Conservation (phyloP, 2,329 filamentous ascomycete genomes). For the Botrytis fragariae region DNA sequence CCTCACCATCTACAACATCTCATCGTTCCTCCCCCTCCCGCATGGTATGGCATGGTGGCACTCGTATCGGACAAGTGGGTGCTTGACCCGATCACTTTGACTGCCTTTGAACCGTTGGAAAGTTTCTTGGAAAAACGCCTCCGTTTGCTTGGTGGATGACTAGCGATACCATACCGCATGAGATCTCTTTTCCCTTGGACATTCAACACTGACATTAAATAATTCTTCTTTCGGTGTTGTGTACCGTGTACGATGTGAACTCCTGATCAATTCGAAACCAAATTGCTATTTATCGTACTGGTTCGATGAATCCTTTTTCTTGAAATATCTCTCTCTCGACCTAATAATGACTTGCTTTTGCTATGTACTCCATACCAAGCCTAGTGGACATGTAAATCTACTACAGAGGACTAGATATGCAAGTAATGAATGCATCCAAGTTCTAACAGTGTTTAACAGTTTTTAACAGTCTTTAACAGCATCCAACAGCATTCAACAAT, state of each 20-base stretch:
- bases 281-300: neutral
- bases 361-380: neutral
- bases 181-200: no score
- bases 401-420: neutral
- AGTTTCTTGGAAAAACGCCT: neutral
- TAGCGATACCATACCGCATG: neutral
- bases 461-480: neutral
- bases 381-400: neutral
- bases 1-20: neutral
- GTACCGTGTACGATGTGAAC: neutral
- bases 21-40: neutral
- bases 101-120: neutral
- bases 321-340: neutral
- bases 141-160: neutral
- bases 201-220: neutral
- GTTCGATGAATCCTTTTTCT: neutral
- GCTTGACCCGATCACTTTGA: neutral
- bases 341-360: neutral
- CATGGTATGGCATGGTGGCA: neutral
- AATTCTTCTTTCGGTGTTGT: no score
- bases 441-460: neutral
- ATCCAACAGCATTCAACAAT: neutral
- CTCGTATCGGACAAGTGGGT: neutral
- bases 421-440: neutral
- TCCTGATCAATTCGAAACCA: neutral